Conservation (phyloP, 331 rosid genomes). For the Rhamnella rubrinervis region DNA sequence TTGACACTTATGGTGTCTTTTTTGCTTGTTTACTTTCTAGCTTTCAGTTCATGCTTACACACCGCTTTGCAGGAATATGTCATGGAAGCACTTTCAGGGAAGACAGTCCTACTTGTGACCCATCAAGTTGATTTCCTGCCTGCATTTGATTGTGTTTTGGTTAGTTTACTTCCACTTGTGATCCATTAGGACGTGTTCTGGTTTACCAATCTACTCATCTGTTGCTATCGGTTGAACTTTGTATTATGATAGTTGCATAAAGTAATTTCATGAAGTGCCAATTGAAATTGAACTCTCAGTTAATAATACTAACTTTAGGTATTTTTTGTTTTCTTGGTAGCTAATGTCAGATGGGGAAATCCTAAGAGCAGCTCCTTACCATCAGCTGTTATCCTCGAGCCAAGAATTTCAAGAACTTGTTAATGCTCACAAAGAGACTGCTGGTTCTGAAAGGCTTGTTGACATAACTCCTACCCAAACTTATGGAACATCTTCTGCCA, state of each 20-base stretch:
- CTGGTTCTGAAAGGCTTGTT: too few species aligned
- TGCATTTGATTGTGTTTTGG: slow-evolving; percentile 65
- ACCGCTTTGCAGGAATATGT: slow-evolving; percentile 59
- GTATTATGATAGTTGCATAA: neutral
- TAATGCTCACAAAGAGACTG: slow-evolving; percentile 62
- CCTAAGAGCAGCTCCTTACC: too few species aligned
- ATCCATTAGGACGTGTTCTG: neutral
- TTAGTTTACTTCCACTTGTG: neutral
- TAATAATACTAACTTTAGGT: slow-evolving; percentile 32
- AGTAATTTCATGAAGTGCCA: neutral
- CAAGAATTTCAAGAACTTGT: slow-evolving; percentile 77
- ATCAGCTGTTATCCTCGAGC: slow-evolving; percentile 23
- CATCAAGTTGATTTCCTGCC: slow-evolving; percentile 93
- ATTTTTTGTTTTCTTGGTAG: slow-evolving; percentile 50
- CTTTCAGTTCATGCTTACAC: too few species aligned
- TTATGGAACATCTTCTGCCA: slow-evolving; percentile 14
- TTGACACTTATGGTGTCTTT: neutral
- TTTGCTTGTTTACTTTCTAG: too few species aligned
- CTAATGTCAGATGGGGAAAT: neutral
- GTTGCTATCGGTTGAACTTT: neutral
- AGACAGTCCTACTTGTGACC: slow-evolving; percentile 78
- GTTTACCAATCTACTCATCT: too few species aligned
- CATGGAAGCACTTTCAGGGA: slow-evolving; percentile 55
- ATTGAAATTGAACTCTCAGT: too few species aligned
- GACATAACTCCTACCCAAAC: neutral